Evolutionary conservation across 192 early-diverging fungal genomes (phyloP).

Genomic region (Entomortierella beljakovae): DNA sequence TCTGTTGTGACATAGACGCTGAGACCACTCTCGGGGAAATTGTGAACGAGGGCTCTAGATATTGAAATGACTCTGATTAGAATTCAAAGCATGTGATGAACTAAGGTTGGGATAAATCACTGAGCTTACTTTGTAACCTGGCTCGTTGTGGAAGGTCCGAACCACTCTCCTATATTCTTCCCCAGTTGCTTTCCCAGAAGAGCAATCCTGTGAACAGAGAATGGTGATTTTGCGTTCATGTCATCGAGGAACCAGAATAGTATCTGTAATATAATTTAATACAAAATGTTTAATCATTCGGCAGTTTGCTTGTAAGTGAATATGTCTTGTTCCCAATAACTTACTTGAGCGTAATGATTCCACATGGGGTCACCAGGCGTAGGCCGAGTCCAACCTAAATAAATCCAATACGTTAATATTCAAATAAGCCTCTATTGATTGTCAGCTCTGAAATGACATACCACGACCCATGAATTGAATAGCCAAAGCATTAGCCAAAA

Average conservation of each 20-base stretch:
- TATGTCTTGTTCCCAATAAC: neutral
- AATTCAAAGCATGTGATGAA: slow-evolving; percentile 20
- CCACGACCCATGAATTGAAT: slow-evolving; percentile 82
- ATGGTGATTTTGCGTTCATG: slow-evolving; percentile 71
- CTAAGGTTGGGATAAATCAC: neutral
- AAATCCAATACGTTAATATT: neutral
- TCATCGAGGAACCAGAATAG: slow-evolving; percentile 88
- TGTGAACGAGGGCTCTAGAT: slow-evolving; percentile 68
- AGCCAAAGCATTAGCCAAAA: slow-evolving; percentile 87
- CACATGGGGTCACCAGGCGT: slow-evolving; percentile 45
- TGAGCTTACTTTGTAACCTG: slow-evolving; percentile 77
- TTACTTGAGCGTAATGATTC: slow-evolving; percentile 60
- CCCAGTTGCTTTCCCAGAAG: slow-evolving; percentile 83
- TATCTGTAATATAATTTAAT: slow-evolving; percentile 53
- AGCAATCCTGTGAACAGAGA: slow-evolving; percentile 95
- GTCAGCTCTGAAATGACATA: too few relatives aligned
- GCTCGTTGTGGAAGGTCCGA: slow-evolving; percentile 91
- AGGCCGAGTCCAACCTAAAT: slow-evolving; percentile 61
- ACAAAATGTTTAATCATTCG: neutral
- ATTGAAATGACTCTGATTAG: slow-evolving; percentile 3
- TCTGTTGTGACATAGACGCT: slow-evolving; percentile 84
- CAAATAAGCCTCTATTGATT: too few relatives aligned
- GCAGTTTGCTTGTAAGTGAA: neutral
- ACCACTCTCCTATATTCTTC: slow-evolving; percentile 97
- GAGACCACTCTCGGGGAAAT: slow-evolving; percentile 68